These are phyloP conservation scores for Vigna nakashimae DNA, from an alignment of 306 rosid species.

Conservation along the genomic window DNA sequence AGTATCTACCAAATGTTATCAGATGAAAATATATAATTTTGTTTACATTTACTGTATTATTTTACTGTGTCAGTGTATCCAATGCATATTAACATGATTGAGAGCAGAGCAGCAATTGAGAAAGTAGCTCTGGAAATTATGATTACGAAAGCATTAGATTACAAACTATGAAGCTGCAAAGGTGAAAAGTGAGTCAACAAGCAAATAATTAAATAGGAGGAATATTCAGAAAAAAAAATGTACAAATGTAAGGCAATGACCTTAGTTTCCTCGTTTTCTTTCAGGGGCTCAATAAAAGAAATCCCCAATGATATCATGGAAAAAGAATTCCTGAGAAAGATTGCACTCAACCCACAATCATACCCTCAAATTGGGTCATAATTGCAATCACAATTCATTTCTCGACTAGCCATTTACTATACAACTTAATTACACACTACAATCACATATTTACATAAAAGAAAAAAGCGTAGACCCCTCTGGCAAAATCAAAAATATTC, in stretches of 20 bases:
- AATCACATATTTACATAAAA: conserved; percentile 66
- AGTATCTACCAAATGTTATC: too few relatives aligned
- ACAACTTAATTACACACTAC: conserved; percentile 69
- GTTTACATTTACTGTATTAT: too few relatives aligned
- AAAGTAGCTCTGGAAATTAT: not conserved
- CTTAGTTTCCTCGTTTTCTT: conserved; percentile 36
- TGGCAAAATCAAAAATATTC: conserved; percentile 48
- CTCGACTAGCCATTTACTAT: conserved; percentile 56
- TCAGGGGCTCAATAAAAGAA: conserved; percentile 46
- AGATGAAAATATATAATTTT: too few relatives aligned
- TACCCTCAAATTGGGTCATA: conserved; percentile 37
- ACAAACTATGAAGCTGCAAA: conserved; percentile 13
- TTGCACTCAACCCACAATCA: conserved; percentile 50
- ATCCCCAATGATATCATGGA: conserved; percentile 58
- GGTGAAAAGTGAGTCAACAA: not conserved
- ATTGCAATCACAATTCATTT: conserved; percentile 54
- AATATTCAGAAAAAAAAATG: conserved; percentile 23
- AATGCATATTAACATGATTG: not conserved
- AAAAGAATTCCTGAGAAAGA: conserved; percentile 53
- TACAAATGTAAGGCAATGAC: conserved; percentile 35
- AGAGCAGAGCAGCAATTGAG: not conserved
- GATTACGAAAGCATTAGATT: not conserved
- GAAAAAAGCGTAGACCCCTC: conserved; percentile 45
- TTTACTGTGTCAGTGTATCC: too few relatives aligned
- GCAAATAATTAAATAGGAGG: conserved; percentile 17